These are phyloP conservation scores for Metschnikowia reukaufii DNA, from an alignment of 805 yeast species.

Conservation along the genomic window DNA sequence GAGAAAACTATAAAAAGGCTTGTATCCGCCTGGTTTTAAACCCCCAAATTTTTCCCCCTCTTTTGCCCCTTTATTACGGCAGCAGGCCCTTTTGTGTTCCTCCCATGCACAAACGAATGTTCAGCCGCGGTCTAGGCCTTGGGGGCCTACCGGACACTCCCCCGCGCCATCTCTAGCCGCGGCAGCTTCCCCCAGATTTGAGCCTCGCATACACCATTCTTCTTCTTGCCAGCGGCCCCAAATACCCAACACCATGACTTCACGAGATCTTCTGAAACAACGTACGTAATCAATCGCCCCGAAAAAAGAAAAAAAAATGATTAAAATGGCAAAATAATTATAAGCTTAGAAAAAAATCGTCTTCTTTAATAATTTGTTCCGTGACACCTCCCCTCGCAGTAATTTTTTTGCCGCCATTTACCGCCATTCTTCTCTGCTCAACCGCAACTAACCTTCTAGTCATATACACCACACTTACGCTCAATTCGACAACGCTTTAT, in stretches of 20 bases:
- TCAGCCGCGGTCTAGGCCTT: not conserved
- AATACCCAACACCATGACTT: slow-evolving; percentile 2
- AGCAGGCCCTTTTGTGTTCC: not conserved
- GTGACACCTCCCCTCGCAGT: no score
- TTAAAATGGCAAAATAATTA: not conserved
- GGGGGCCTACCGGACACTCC: not conserved
- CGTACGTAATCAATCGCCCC: slow-evolving; percentile 10
- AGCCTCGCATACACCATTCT: slow-evolving; percentile 2
- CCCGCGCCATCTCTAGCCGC: slow-evolving; percentile 4
- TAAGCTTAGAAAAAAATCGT: not conserved
- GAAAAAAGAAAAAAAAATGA: not conserved
- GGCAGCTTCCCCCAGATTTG: slow-evolving; percentile 4
- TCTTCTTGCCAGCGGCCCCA: not conserved
- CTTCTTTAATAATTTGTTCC: no score
- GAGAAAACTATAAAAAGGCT: not conserved
- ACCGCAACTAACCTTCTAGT: slow-evolving; percentile 26
- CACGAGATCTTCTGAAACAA: slow-evolving; percentile 14
- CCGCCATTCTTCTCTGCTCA: no score
- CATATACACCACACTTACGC: slow-evolving; percentile 48
- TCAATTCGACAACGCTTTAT: slow-evolving; percentile 59
- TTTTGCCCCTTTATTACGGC: not conserved
- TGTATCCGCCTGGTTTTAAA: no score
- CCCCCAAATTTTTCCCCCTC: not conserved
- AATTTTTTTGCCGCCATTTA: no score
- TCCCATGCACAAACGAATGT: not conserved